phyloP scores from a whole-genome alignment of 495 filamentous ascomycete species.

The Aspergillus indologenus region DNA sequence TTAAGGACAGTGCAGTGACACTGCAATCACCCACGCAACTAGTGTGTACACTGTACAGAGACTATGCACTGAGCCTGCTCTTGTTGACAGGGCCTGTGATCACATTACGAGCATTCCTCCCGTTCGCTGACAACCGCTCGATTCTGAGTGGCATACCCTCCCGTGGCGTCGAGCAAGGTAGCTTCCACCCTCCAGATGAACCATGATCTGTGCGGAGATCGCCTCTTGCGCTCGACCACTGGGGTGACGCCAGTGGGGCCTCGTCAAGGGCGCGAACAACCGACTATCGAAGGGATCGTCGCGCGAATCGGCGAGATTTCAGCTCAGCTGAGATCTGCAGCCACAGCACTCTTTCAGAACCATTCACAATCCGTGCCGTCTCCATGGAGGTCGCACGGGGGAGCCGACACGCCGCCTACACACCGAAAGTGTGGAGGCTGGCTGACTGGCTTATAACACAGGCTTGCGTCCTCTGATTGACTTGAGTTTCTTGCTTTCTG shows the following conservation, averaged over 20 bases:
- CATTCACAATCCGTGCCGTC: conserved; percentile 10
- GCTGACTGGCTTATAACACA: conserved; percentile 8
- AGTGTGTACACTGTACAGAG: too few relatives aligned
- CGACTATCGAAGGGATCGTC: conserved; percentile 12
- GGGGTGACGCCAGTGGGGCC: conserved; percentile 7
- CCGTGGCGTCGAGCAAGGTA: conserved; percentile 13
- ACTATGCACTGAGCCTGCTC: too few relatives aligned
- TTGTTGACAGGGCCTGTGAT: too few relatives aligned
- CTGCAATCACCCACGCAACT: too few relatives aligned
- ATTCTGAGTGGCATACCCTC: conserved; percentile 11
- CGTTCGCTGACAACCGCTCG: conserved; percentile 13
- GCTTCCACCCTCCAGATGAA: conserved; percentile 20
- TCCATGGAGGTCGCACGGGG: conserved; percentile 14
- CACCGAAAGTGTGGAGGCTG: background rate
- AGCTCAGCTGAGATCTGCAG: conserved; percentile 20
- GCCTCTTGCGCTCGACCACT: conserved; percentile 11
- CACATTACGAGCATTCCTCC: background rate
- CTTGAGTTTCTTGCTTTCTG: background rate
- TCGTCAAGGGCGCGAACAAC: conserved; percentile 6
- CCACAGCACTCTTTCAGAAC: conserved; percentile 12
- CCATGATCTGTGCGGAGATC: conserved; percentile 30
- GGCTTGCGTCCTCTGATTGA: background rate
- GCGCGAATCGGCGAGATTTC: conserved; percentile 7
- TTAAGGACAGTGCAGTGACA: background rate
- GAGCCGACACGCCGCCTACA: background rate